These are phyloP conservation scores for Laburnicola sp. DNA, from an alignment of 2,329 filamentous ascomycete genomes.

Conservation along the genomic window DNA sequence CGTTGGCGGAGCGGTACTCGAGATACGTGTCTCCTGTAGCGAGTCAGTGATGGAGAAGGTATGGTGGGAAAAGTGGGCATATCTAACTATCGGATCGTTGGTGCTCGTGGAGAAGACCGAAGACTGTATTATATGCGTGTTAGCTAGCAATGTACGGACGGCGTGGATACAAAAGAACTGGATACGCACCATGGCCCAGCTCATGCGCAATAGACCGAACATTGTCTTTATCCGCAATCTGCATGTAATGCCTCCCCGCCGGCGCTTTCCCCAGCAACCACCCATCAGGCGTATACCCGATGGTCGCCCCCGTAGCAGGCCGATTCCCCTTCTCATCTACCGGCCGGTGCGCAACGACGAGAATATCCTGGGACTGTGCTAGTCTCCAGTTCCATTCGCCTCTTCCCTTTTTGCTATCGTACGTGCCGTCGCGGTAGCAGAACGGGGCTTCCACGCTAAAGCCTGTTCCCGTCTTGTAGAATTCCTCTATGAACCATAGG, in stretches of 20 bases:
- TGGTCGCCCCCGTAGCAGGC: not conserved
- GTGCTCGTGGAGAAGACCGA: constrained; percentile 2
- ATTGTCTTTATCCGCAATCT: not conserved
- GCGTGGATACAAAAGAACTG: too few species aligned
- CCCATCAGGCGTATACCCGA: constrained; percentile 3
- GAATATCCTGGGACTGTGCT: not conserved
- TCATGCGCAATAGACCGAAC: constrained; percentile 4
- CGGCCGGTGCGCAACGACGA: constrained; percentile 1
- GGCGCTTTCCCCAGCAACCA: not conserved
- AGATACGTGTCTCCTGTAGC: not conserved
- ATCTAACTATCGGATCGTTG: constrained; percentile 1
- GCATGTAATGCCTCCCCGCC: not conserved
- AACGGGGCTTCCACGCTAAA: too few species aligned
- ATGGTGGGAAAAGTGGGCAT: not conserved
- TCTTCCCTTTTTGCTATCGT: not conserved
- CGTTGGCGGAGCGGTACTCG: constrained; percentile 1
- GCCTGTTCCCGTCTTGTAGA: not conserved
- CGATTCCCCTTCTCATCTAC: not conserved
- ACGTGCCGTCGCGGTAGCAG: not conserved
- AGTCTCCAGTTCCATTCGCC: not conserved
- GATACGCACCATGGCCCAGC: constrained; percentile 1
- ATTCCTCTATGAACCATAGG: not conserved
- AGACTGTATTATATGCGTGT: too few species aligned
- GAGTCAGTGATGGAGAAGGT: not conserved
- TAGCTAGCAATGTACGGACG: too few species aligned